Conservation (phyloP, 495 filamentous ascomycete genomes). For the Aspergillus sparsus region DNA sequence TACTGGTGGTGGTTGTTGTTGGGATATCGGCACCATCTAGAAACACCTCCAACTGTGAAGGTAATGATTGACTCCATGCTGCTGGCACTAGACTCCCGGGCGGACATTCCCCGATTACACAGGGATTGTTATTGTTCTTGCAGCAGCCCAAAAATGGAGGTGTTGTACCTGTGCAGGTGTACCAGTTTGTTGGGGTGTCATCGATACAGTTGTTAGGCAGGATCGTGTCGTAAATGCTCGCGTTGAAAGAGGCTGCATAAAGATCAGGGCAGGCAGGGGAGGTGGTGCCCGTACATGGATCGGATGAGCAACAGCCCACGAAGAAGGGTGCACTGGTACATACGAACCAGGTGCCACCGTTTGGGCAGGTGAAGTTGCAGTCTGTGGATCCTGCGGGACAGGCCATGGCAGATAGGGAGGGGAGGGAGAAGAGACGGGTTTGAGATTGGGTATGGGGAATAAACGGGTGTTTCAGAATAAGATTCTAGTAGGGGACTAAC, state of each 20-base stretch:
- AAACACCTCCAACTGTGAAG: conserved; percentile 22
- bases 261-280: conserved; percentile 23
- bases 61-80: conserved; percentile 17
- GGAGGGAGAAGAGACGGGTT: too few species aligned
- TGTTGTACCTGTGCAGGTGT: conserved; percentile 25
- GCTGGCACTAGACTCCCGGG: conserved; percentile 24
- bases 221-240: conserved; percentile 14
- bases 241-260: conserved; percentile 26
- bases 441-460: too few species aligned
- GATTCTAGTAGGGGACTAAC: too few species aligned
- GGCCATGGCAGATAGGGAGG: not conserved
- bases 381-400: conserved; percentile 11
- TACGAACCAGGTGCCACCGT: conserved; percentile 31
- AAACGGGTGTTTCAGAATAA: too few species aligned
- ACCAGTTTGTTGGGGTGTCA: conserved; percentile 21
- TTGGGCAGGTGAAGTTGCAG: conserved; percentile 30
- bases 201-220: conserved; percentile 26
- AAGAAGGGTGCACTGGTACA: conserved; percentile 27
- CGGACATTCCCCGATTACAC: conserved; percentile 22
- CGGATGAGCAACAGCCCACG: conserved; percentile 33
- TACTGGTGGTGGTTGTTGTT: not conserved
- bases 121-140: conserved; percentile 15
- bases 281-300: conserved; percentile 28
- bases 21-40: conserved; percentile 12
- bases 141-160: conserved; percentile 35